phyloP scores from a whole-genome alignment of 1,139 yeast species.

The Arxiozyma heterogenica region DNA sequence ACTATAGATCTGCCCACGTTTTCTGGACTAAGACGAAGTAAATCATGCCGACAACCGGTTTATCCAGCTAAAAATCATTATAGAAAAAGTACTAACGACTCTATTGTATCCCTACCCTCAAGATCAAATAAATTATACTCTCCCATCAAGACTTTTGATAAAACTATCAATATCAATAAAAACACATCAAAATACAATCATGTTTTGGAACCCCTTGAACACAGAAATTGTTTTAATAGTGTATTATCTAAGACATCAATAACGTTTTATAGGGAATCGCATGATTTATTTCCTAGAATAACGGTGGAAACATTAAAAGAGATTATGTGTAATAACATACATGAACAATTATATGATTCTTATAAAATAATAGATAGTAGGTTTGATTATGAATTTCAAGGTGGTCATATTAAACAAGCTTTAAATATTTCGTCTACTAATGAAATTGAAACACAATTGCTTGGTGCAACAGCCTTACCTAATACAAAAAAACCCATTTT shows the following conservation, averaged over 20 bases:
- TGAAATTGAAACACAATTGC: slow-evolving; percentile 25
- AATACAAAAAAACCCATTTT: slow-evolving; percentile 33
- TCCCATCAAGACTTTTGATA: background rate
- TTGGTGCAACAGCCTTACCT: slow-evolving; percentile 6
- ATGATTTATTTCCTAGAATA: slow-evolving; percentile 66
- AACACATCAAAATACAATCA: background rate
- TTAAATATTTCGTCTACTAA: slow-evolving; percentile 65
- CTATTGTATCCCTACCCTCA: background rate
- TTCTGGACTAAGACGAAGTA: background rate
- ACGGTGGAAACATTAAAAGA: slow-evolving; percentile 53
- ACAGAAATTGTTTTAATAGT: background rate
- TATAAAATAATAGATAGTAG: slow-evolving; percentile 73
- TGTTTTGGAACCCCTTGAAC: background rate
- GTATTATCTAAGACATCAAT: background rate
- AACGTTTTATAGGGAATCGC: slow-evolving; percentile 14
- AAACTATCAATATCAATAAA: background rate
- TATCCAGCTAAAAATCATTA: background rate
- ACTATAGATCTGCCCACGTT: background rate
- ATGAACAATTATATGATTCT: slow-evolving; percentile 48
- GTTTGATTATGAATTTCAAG: slow-evolving; percentile 81
- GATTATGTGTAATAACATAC: slow-evolving; percentile 49
- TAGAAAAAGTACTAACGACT: background rate
- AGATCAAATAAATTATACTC: background rate
- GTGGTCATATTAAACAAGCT: slow-evolving; percentile 87
- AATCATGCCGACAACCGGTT: background rate